phyloP scores from a whole-genome alignment of 2,329 filamentous ascomycete species.

The Diaporthe humulicola region DNA sequence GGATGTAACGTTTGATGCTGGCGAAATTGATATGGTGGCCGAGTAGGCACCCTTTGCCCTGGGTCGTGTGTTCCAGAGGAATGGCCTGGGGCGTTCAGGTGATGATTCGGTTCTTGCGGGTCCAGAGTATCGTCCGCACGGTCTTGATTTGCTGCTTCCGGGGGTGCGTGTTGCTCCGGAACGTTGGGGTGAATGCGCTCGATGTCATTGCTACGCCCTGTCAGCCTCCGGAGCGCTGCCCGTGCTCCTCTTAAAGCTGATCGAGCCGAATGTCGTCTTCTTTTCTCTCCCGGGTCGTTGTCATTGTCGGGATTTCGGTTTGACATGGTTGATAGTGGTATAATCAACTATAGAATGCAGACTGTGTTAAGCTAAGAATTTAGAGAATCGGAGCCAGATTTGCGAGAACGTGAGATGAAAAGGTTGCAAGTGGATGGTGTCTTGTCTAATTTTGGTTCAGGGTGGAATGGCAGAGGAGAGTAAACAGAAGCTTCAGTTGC shows the following conservation, averaged over 20 bases:
- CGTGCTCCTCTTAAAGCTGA: too few relatives aligned
- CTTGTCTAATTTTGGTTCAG: neutral
- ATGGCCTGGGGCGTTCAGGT: too few relatives aligned
- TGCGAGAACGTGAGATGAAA: neutral
- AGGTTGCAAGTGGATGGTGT: neutral
- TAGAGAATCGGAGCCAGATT: neutral
- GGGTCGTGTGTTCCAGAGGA: too few relatives aligned
- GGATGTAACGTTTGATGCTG: too few relatives aligned
- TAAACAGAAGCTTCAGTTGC: neutral
- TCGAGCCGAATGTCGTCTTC: accelerated
- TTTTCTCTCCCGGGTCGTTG: neutral
- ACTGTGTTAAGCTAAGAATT: neutral
- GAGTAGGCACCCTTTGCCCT: too few relatives aligned
- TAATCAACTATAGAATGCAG: neutral
- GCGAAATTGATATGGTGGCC: too few relatives aligned
- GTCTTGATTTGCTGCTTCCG: neutral
- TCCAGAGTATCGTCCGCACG: too few relatives aligned
- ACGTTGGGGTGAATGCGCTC: accelerated
- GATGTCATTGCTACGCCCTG: accelerated
- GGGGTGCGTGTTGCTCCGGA: neutral
- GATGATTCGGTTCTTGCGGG: too few relatives aligned
- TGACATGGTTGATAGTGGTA: neutral
- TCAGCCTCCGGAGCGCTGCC: too few relatives aligned
- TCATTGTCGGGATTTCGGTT: neutral
- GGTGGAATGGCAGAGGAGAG: neutral